Evolutionary conservation across 345 rosid species (phyloP).

Genomic region (Kandelia obovata): DNA sequence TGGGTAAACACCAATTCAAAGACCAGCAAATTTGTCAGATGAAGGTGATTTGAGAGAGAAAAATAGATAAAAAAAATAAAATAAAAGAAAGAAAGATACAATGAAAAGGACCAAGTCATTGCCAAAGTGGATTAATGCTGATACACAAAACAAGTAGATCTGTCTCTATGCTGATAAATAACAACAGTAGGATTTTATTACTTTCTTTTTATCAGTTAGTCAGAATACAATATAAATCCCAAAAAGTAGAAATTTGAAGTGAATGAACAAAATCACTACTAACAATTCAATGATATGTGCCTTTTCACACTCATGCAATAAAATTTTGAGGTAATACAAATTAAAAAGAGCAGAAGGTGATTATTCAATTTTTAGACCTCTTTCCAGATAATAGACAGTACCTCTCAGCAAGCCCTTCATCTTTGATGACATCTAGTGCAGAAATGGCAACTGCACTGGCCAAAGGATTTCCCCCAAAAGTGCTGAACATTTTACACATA

Average conservation of each 20-base stretch:
- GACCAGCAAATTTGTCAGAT: not conserved
- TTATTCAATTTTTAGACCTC: too few relatives aligned
- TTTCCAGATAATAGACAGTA: conserved; percentile 4
- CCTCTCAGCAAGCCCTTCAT: conserved; percentile 80
- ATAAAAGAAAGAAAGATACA: not conserved
- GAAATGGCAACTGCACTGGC: conserved; percentile 95
- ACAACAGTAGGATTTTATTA: too few relatives aligned
- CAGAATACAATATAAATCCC: too few relatives aligned
- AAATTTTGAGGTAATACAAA: not conserved
- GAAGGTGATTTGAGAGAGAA: not conserved
- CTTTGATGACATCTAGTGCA: conserved; percentile 68
- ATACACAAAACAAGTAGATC: too few relatives aligned
- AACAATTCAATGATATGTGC: not conserved
- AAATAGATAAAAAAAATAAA: not conserved
- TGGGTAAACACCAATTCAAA: not conserved
- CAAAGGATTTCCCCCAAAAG: conserved; percentile 95
- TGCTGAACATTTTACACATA: conserved; percentile 43
- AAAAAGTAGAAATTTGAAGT: too few relatives aligned
- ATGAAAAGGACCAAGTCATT: not conserved
- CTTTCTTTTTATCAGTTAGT: too few relatives aligned
- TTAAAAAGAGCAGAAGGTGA: not conserved
- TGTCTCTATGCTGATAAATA: too few relatives aligned
- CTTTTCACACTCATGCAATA: not conserved
- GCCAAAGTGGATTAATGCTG: not conserved
- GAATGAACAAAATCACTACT: not conserved